Base-by-base conservation (phyloP, 352 stramenopile genomes). In the Globisporangium recalcitrans region DNA sequence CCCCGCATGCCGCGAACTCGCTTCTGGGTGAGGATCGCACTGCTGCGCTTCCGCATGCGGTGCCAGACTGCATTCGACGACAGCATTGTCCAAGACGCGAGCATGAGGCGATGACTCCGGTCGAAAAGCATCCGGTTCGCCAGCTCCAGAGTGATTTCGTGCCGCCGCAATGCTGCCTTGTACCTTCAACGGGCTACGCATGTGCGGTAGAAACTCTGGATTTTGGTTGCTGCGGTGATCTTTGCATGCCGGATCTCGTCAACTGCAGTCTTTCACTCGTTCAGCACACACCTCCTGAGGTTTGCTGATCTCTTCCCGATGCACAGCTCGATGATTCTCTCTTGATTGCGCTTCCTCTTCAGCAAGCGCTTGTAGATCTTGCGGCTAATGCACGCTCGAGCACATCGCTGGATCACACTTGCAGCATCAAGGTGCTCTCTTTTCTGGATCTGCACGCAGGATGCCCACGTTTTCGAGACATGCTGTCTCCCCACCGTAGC, bases 1-100 rank as follows among this genome's bases (percentile, higher is more conserved):
- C n/a, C n/a, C n/a, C 83, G 63, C n/a, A 85, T 64, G 6, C 78
- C 81, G 26, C 78, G 68, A 4, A 67, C 60, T 34, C 76, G 72
- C 21, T 72, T 77, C 32, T 90, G 81, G 62, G 88, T 86, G 1
- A 58, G 57, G 11, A 77, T 58, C n/a, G 75, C 81, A 53, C 67
- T 79, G 11, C 54, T 65, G 27, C 70, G 62, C 48, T 88, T 90
- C 29, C 64, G 68, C 19, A 84, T 67, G 6, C 69, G 73, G 55
- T 72, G 70, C 52, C 64, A 76, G 10, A 88, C n/a, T n/a, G 81
- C 75, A 27, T 88, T 74, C 19, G 71, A 74, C 19, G 68, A 64
- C 3, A 90, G 55, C 21, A 69, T 66, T 2, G 60, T 73, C 81
- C 78, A 90, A 16, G 31, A 67, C 22, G 11, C 59, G 11, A 69